Base-by-base conservation (phyloP, 169 alveolate species). In the Plasmodium vivax region DNA sequence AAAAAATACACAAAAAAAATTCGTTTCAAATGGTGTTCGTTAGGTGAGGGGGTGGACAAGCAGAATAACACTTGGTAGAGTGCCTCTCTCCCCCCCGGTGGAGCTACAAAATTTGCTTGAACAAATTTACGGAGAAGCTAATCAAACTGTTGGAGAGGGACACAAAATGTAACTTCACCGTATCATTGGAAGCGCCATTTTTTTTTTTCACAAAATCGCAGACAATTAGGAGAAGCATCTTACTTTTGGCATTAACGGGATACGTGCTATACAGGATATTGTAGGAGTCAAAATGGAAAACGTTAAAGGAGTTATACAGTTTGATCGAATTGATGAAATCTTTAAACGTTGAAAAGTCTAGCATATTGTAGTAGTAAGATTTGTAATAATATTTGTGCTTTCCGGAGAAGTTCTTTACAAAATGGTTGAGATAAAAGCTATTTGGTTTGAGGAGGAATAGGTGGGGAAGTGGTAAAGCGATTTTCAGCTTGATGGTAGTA, bases 231-330 rank as follows among this genome's bases (percentile, higher is more conserved):
- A 90, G 71, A 90, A 80, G 83, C 43, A 62, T 12, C 27, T 80
- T 90, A 38, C 36, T 43, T 80, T 80, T 79, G n/a, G 68, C 56
- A 90, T 90, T 54, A 80, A 80, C 12, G 8, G 88, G 91, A 62
- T 90, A 90, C 16, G 88, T 81, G 36, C 82, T 90, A 30, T 80
- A 81, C 83, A 90, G 72, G 14, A 90, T 81, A 43, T 36, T 90
- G 45, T 80, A 90, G 10, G 91, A 45, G 51, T 90, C 85, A 51
- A 80, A 90, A 80, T 90, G 94, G 32, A 90, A 90, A 62, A 80
- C 82, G 38, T 79, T 90, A 90, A 90, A 90, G 32, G 90, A 90
- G 56, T 90, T 90, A 54, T 80, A 41, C 73, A 90, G 82, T 90
- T 90, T 90, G 14, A 90, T 38, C 27, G 90, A 19, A 80, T 79